phyloP scores from a whole-genome alignment of 768 basidiomycete genomes.

The Panaeolus papilionaceus region DNA sequence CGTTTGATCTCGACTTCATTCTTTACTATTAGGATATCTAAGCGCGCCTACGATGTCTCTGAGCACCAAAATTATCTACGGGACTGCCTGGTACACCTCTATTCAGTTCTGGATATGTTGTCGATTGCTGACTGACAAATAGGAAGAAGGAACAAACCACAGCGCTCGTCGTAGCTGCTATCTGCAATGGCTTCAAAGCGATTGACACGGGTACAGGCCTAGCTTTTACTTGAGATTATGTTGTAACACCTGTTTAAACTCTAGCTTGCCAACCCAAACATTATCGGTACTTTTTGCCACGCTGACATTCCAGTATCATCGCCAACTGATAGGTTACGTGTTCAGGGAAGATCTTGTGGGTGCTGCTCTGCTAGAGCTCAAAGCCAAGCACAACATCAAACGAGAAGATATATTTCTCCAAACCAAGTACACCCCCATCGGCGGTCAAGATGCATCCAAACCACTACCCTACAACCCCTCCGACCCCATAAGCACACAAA shows the following conservation, averaged over 20 bases:
- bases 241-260: neutral
- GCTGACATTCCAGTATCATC: neutral
- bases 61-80: constrained; percentile 57
- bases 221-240: neutral
- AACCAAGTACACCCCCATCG: constrained; percentile 83
- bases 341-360: constrained; percentile 82
- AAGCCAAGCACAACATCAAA: constrained; percentile 61
- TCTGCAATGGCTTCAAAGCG: constrained; percentile 78
- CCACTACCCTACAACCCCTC: constrained; percentile 77
- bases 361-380: constrained; percentile 64
- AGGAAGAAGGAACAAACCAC: constrained; percentile 84
- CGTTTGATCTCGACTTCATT: neutral
- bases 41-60: constrained; percentile 23
- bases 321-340: constrained; percentile 6
- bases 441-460: constrained; percentile 72
- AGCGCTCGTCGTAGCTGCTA: constrained; percentile 70
- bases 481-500: constrained; percentile 60
- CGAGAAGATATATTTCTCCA: constrained; percentile 80
- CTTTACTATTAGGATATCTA: constrained; percentile 4
- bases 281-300: constrained; percentile 55
- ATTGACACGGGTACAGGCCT: constrained; percentile 75
- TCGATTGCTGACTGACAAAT: constrained; percentile 14
- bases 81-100: constrained; percentile 59
- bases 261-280: constrained; percentile 76
- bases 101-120: neutral